A percentile compares a stretch with the other conserved stretches of the same genome.
phyloP scores from a whole-genome alignment of 1,139 yeast genomes.

The Taphrina communis region DNA sequence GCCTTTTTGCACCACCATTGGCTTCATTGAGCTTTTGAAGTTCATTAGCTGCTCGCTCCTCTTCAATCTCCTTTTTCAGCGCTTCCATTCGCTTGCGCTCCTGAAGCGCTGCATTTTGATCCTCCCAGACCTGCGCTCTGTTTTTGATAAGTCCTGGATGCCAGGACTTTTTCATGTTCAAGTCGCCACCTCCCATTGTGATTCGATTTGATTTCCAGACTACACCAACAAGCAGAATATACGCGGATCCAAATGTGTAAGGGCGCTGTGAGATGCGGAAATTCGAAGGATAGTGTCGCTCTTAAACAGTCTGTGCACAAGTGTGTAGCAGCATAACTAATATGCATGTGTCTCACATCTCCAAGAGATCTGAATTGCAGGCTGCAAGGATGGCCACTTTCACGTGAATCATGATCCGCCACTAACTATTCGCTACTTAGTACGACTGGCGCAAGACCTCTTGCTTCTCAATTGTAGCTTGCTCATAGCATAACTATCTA shows the following conservation, averaged over 20 bases:
- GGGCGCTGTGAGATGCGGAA: too few relatives aligned
- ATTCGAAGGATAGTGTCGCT: too few relatives aligned
- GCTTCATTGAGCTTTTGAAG: conserved; percentile 61
- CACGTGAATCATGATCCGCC: too few relatives aligned
- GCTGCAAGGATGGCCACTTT: too few relatives aligned
- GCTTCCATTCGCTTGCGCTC: conserved; percentile 72
- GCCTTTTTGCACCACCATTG: conserved; percentile 56
- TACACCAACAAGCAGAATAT: not conserved
- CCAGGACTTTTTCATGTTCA: conserved; percentile 45
- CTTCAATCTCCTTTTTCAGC: conserved; percentile 66
- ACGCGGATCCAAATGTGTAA: not conserved
- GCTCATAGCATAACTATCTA: too few relatives aligned
- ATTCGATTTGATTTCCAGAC: not conserved
- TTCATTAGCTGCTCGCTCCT: conserved; percentile 69
- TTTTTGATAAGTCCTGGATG: conserved; percentile 67
- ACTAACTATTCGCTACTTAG: too few relatives aligned
- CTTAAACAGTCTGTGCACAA: too few relatives aligned
- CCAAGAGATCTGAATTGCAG: too few relatives aligned
- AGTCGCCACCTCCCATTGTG: conserved; percentile 45
- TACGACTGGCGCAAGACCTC: too few relatives aligned
- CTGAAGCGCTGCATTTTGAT: conserved; percentile 75
- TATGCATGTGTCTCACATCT: too few relatives aligned
- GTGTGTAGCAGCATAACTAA: too few relatives aligned
- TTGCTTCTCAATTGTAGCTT: too few relatives aligned
- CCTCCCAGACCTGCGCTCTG: conserved; percentile 83